Evolutionary conservation across 768 basidiomycete species (phyloP), one percentile per base, ranked within the genome.

Genomic region (Leccinum incarnatum): DNA sequence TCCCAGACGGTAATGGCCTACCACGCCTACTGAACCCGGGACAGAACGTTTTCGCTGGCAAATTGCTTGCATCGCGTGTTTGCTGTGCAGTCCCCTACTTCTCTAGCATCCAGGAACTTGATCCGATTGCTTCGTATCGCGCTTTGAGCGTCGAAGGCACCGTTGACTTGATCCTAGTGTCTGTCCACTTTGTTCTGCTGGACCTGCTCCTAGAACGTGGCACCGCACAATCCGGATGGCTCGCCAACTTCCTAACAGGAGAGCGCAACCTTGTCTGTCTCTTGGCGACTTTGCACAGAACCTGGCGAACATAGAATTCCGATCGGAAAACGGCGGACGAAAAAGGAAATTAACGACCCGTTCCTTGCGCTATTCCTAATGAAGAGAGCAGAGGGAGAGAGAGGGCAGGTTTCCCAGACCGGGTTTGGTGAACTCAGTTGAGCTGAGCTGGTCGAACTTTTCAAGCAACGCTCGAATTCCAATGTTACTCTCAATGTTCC

Each of bases 41-140:
- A 54, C 7, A 27, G 48, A 11, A 29, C 5, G 4, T 21, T 23
- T 34, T 53, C 19, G 21, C 27, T 49, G 51, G 51, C 29, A 56
- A 32, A 51, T 55, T 36, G 6, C 50, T 58, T 42, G 37, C 19
- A 49, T 52, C n/a, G 37, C 19, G 55, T 27, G 42, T 56, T 34
- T 47, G 54, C 56, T 66, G 64, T 57, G 56, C 51, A 30, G 27
- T 42, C 19, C 51, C 12, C 40, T 46, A 49, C 30, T 15, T 14
- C 21, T 57, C 54, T 56, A 29, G 15, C 8, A 42, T 53, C 15
- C 48, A 61, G 51, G 59, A 48, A 46, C 34, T 55, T 60, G 63
- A 63, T 65, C 56, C 51, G 61, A 69, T 67, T 58, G 57, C 52
- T 19, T 40, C 53, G 53, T 61, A n/a, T 59, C 42, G 42, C 50